Base-by-base conservation (phyloP, 2,329 filamentous ascomycete genomes). In the Calonectria pteridis region DNA sequence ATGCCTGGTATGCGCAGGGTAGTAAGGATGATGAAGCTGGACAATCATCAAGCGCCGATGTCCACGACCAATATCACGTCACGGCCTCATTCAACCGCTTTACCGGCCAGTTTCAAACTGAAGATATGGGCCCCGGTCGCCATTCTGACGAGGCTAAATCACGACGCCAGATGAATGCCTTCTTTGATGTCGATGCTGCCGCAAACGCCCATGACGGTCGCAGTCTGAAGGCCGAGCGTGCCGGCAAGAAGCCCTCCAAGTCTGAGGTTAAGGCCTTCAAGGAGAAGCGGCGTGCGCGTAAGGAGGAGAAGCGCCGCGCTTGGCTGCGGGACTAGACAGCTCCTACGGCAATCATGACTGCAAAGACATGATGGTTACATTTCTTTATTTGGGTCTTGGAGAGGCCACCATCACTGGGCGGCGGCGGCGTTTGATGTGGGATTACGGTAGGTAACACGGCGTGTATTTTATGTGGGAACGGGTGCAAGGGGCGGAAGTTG, bases 131-230 rank as follows among this genome's bases (percentile, higher is more conserved):
- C 4, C 91, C 94, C 2, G 95, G 97, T 67, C 91, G 93, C 66
- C 94, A 96, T 87, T 94, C 92, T 78, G 95, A 98, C 81, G 95
- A 97, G 82, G 94, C 95, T 82, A 98, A 98, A 88, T 93, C 93
- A 73, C 89, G 89, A 66, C 90, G 97, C 55, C 97, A 98, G 86
- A 94, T 98, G 94, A 94, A 94, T 82, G 94, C 95, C 50, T 98
- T 93, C 85, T 99, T 98, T 84, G 96, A 99, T 82, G 96, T 98
- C 53, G 96, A 98, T 84, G 94, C 95, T 6, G 96, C 95, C 4
- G 96, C 96, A 6, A 98, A 98, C 82, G 91, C 91, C 72, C 96
- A 99, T 81, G 93, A 98, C 79, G 97, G 97, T 2, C 91, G 93
- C 72, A 98, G 96, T 82, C 87, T 99, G 72, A 97, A 96, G 85